Conservation (phyloP, 345 rosid genomes). For the Geranium rotundifolium region DNA sequence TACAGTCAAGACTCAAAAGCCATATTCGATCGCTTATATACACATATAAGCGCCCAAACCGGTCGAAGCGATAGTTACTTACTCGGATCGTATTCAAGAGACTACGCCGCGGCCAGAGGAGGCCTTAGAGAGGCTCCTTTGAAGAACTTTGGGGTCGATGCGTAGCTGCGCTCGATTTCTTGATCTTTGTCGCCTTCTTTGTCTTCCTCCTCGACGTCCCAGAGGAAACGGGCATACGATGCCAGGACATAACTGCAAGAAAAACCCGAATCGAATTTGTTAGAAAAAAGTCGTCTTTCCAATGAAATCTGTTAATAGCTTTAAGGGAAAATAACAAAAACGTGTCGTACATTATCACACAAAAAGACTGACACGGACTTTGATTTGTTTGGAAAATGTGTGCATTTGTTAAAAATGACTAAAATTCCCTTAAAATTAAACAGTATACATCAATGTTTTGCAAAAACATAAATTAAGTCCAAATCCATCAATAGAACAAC, state of each 20-base stretch:
- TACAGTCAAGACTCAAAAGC: neutral
- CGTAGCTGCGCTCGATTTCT: neutral
- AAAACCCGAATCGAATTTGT: neutral
- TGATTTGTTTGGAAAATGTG: neutral
- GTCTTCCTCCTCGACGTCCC: conserved; percentile 56
- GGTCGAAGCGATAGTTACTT: neutral
- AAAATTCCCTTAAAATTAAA: neutral
- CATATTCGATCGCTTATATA: neutral
- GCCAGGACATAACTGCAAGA: conserved; percentile 60
- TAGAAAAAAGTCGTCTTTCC: too few species aligned
- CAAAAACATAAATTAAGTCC: too few species aligned
- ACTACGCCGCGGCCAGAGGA: neutral
- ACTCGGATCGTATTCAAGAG: neutral
- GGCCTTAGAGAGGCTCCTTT: neutral
- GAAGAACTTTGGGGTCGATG: neutral
- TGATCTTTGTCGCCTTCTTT: conserved; percentile 16
- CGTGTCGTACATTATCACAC: too few species aligned
- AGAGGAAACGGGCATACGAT: conserved; percentile 62
- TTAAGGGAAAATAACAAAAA: too few species aligned
- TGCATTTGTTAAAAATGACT: too few species aligned
- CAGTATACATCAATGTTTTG: too few species aligned
- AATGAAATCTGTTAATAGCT: too few species aligned
- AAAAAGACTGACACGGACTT: neutral
- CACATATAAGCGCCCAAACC: neutral
- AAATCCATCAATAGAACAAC: too few species aligned